Evolutionary conservation across 768 basidiomycete species (phyloP), one percentile per base, ranked within the genome.

Genomic region (Pisolithus marmoratus): DNA sequence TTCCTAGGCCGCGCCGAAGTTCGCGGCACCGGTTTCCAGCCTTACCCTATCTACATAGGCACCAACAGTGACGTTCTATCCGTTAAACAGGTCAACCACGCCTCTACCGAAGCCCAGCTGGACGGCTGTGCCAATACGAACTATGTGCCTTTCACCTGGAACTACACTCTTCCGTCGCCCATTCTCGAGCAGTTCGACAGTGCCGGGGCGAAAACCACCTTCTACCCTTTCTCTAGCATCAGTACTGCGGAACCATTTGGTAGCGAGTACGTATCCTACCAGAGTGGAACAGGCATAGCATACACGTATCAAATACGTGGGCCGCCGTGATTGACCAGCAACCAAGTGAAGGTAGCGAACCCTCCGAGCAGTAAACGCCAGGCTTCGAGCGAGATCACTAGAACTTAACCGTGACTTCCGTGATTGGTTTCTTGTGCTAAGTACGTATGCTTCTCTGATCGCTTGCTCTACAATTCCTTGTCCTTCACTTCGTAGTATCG

Each of bases 1-100:
- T 54, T 57, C 48, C 49, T 58, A 2, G 57, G 44, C 38, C 55
- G 55, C 22, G 55, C 48, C 6, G 57, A 56, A 27, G 31, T 17
- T 9, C 49, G 46, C 3, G 54, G 43, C 8, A 5, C 47, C 27
- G 44, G 41, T 42, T 48, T 50, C 34, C 34, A 49, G 27, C 52
- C 55, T 8, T 53, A 48, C 22, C 49, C 57, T 2, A 5, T 53
- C 8, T 58, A 51, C 14, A 51, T 46, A 9, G 51, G 49, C 47
- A 58, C 52, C 40, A 50, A 51, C 44, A 53, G 27, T 20, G 31
- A 22, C 4, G 43, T 53, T 38, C 29, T 57, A n/a, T 46, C 55
- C 5, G 24, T 53, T 27, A 4, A 42, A 20, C 8, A 2, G 38
- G 44, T 50, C 9, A 55, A 50, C 41, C 12, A 15, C 6, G 46